phyloP scores from a whole-genome alignment of 2,329 filamentous ascomycete species.

The Nakataea oryzae region DNA sequence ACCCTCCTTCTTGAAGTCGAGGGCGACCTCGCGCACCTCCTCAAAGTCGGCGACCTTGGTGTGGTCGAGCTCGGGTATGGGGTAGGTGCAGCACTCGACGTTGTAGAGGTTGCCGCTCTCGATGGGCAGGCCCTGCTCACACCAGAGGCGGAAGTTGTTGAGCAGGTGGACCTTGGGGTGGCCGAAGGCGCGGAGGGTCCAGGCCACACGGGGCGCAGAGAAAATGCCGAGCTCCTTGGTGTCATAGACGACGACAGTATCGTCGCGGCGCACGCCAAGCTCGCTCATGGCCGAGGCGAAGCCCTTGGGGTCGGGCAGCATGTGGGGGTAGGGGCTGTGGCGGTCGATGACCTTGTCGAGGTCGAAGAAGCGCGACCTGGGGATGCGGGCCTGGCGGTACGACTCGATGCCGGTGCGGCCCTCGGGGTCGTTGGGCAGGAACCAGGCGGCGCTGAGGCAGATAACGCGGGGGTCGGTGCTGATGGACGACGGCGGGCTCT shows the following conservation, averaged over 20 bases:
- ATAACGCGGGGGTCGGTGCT: constrained; percentile 76
- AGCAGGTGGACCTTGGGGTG: constrained; percentile 81
- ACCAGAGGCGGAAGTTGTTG: constrained; percentile 95
- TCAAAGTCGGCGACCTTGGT: constrained; percentile 70
- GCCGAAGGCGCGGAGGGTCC: constrained; percentile 86
- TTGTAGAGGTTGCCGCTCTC: constrained; percentile 68
- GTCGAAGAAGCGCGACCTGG: constrained; percentile 89
- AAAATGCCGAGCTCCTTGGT: constrained; percentile 86
- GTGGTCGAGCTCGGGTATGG: constrained; percentile 47
- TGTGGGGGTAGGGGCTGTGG: constrained; percentile 85
- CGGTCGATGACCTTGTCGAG: constrained; percentile 83
- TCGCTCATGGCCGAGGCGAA: constrained; percentile 86
- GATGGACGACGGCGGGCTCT: constrained; percentile 69
- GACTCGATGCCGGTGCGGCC: constrained; percentile 68
- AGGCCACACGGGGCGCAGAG: constrained; percentile 84
- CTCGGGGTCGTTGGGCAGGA: constrained; percentile 72
- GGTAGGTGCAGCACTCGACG: constrained; percentile 54
- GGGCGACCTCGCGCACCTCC: constrained; percentile 66
- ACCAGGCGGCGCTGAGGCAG: constrained; percentile 89
- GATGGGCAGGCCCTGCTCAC: constrained; percentile 69
- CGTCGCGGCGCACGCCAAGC: constrained; percentile 76
- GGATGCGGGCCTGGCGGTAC: constrained; percentile 76
- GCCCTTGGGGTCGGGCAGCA: constrained; percentile 75
- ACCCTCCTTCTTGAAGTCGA: constrained; percentile 72
- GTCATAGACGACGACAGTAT: constrained; percentile 91